These are phyloP conservation scores for Claviceps purpurea DNA, from an alignment of 2,329 filamentous ascomycete genomes.

Conservation along the genomic window DNA sequence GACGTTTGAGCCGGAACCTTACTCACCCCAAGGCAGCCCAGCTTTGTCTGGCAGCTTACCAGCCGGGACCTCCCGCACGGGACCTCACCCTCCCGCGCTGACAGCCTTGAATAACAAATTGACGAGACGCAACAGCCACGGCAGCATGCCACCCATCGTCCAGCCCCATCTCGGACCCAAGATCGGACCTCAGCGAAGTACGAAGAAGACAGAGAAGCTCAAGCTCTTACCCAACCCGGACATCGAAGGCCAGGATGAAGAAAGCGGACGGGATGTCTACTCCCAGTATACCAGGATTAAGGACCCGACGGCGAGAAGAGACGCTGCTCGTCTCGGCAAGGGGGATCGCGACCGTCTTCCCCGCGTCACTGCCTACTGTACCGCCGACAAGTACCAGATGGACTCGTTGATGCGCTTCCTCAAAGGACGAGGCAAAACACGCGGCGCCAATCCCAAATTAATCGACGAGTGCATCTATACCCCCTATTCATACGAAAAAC, in stretches of 20 bases:
- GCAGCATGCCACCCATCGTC: slow-evolving; percentile 27
- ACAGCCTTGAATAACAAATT: slow-evolving; percentile 78
- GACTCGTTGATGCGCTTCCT: slow-evolving; percentile 82
- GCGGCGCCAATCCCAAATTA: slow-evolving; percentile 74
- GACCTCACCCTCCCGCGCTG: slow-evolving; percentile 42
- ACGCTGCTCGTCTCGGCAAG: slow-evolving; percentile 85
- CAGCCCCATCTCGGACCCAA: slow-evolving; percentile 40
- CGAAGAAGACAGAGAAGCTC: slow-evolving; percentile 90
- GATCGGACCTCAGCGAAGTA: slow-evolving; percentile 87
- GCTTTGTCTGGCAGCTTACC: slow-evolving; percentile 10
- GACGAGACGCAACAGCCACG: slow-evolving; percentile 72
- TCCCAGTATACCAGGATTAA: slow-evolving; percentile 97
- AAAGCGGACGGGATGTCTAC: slow-evolving; percentile 90
- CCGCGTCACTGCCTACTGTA: slow-evolving; percentile 92
- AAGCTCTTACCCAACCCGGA: slow-evolving; percentile 93
- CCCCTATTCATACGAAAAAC: slow-evolving; percentile 66
- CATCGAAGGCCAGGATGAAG: slow-evolving; percentile 66
- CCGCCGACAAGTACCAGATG: slow-evolving; percentile 80
- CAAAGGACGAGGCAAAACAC: slow-evolving; percentile 66
- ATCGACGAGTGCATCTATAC: slow-evolving; percentile 98
- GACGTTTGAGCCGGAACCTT: slow-evolving; percentile 40
- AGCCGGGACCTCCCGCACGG: slow-evolving; percentile 22
- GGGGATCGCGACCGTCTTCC: slow-evolving; percentile 79
- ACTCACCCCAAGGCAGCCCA: slow-evolving; percentile 12
- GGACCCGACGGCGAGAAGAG: slow-evolving; percentile 80